Evolutionary conservation across 2,329 filamentous ascomycete species (phyloP).

Genomic region (Colletotrichum australisinense): DNA sequence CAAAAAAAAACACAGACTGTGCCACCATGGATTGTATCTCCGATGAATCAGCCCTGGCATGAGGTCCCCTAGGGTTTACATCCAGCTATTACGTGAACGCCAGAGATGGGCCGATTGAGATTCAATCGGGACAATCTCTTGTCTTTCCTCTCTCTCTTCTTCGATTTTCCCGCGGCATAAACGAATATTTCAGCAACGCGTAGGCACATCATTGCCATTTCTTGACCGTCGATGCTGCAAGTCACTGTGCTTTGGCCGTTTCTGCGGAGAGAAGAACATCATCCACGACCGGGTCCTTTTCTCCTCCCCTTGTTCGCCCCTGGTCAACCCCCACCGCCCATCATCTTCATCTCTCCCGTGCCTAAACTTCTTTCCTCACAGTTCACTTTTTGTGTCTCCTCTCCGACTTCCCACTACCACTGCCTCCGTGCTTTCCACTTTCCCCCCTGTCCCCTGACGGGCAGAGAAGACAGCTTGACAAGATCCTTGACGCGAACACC

Average conservation of each 20-base stretch:
- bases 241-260: constrained; percentile 14
- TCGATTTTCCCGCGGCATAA: background rate
- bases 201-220: background rate
- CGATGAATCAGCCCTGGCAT: background rate
- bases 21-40: background rate
- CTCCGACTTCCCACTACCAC: background rate
- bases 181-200: background rate
- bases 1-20: background rate
- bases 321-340: background rate
- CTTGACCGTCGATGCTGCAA: background rate
- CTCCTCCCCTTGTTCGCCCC: background rate
- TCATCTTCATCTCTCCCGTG: background rate
- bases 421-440: background rate
- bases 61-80: too few relatives aligned
- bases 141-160: background rate
- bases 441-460: background rate
- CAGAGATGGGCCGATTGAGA: background rate
- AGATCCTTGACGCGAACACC: background rate
- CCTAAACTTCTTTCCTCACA: background rate
- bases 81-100: background rate
- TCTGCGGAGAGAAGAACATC: background rate
- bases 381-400: too few relatives aligned
- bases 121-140: background rate
- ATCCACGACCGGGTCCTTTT: background rate
- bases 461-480: background rate